Conservation (phyloP, 2,329 filamentous ascomycete species). For the Ceratocystis papillata region DNA sequence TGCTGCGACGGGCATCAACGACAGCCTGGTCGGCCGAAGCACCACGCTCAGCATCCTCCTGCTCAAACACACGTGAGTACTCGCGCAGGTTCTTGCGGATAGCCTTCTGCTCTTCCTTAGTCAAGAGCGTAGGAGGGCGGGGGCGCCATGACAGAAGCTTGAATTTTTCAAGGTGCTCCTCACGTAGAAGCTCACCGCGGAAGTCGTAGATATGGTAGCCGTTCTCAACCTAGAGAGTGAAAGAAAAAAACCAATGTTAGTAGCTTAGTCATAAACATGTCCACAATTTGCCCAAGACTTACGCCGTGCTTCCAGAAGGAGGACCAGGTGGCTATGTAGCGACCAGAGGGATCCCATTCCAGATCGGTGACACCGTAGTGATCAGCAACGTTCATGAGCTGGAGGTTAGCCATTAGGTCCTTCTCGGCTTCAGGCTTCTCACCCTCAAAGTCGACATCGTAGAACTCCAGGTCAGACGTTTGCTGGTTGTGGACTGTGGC, state of each 20-base stretch:
- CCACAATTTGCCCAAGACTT: conserved; percentile 36
- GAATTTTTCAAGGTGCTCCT: conserved; percentile 91
- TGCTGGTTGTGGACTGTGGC: conserved; percentile 88
- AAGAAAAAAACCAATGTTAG: neutral
- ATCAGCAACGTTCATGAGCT: conserved; percentile 85
- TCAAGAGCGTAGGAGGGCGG: conserved; percentile 77
- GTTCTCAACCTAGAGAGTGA: conserved; percentile 52
- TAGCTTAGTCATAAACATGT: neutral
- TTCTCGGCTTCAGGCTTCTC: conserved; percentile 90
- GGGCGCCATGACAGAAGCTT: conserved; percentile 96
- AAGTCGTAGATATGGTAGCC: conserved; percentile 98
- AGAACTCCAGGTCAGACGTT: conserved; percentile 94
- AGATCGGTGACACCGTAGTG: conserved; percentile 97
- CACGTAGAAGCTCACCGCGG: conserved; percentile 75
- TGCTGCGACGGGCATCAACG: conserved; percentile 70
- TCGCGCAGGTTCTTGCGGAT: conserved; percentile 97
- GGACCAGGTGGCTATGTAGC: conserved; percentile 87
- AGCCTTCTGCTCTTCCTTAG: conserved; percentile 93
- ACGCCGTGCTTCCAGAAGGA: conserved; percentile 93
- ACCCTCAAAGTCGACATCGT: conserved; percentile 93
- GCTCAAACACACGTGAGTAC: conserved; percentile 89
- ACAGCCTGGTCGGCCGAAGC: conserved; percentile 90
- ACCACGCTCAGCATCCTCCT: conserved; percentile 86
- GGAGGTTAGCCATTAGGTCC: conserved; percentile 86
- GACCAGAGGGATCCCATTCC: conserved; percentile 94